Evolutionary conservation across 371 early-diverging fungal species (phyloP).

Genomic region (Nematocida sp.): DNA sequence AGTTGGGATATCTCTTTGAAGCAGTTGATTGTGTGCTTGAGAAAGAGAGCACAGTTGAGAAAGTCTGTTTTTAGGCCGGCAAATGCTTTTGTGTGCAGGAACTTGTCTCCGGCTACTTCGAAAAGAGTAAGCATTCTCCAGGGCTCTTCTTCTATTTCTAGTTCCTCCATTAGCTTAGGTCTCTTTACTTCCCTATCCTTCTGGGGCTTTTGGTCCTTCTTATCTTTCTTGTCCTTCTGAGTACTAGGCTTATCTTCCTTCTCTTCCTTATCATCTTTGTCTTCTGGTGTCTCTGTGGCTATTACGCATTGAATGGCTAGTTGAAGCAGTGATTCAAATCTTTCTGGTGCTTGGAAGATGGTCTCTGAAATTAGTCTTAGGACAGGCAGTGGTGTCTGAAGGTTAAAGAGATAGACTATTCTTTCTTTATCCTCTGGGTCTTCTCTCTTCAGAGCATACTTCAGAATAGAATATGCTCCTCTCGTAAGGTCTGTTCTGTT

Average conservation of each 20-base stretch:
- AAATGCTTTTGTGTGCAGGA: constrained; percentile 27
- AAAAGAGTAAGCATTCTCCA: constrained; percentile 31
- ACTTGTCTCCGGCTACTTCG: constrained; percentile 7
- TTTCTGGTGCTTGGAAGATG: not conserved
- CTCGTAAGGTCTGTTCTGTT: constrained; percentile 17
- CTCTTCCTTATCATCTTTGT: not conserved
- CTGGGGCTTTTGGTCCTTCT: too few species aligned
- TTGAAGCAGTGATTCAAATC: constrained; percentile 14
- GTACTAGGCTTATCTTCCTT: not conserved
- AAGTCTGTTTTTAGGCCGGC: not conserved
- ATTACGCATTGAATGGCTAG: constrained; percentile 17
- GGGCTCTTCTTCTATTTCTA: constrained; percentile 13
- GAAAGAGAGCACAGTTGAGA: constrained; percentile 1
- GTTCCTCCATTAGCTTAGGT: constrained; percentile 16
- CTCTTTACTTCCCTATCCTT: constrained; percentile 10
- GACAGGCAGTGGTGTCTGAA: not conserved
- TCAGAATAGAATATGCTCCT: not conserved
- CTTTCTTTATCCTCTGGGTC: constrained; percentile 2
- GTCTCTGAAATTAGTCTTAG: constrained; percentile 2
- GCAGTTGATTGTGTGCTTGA: constrained; percentile 20
- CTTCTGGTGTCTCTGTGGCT: not conserved
- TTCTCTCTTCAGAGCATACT: not conserved
- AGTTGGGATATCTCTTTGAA: constrained; percentile 2
- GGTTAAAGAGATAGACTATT: constrained; percentile 20
- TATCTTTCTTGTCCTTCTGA: not conserved